Evolutionary conservation across 1,284 basidiomycete species (phyloP).

Genomic region (Cutaneotrichosporon cutaneum): DNA sequence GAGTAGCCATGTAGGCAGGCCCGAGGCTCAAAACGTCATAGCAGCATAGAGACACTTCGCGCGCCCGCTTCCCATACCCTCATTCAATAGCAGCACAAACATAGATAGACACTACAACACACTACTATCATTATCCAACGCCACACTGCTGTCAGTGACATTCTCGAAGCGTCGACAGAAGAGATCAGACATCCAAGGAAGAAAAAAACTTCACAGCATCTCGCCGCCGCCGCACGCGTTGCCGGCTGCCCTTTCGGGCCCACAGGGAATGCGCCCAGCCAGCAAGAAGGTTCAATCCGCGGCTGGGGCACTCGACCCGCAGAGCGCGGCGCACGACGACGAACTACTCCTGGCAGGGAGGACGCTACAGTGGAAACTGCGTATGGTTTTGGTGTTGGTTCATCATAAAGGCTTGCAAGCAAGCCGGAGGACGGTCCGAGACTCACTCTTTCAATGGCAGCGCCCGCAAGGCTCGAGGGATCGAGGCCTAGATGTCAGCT

Average conservation of each 20-base stretch:
- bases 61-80: background rate
- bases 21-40: background rate
- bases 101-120: background rate
- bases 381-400: conserved; percentile 54
- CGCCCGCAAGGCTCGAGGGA: background rate
- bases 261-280: conserved; percentile 37
- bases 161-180: conserved; percentile 8
- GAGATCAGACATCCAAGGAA: conserved; percentile 56
- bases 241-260: conserved; percentile 34
- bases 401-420: conserved; percentile 36
- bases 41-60: background rate
- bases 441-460: conserved; percentile 13
- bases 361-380: conserved; percentile 56
- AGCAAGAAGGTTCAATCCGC: conserved; percentile 50
- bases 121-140: background rate
- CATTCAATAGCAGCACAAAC: background rate
- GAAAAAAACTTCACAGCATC: conserved; percentile 53
- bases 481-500: conserved; percentile 20
- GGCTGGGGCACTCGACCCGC: conserved; percentile 29
- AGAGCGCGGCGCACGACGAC: conserved; percentile 32
- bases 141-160: conserved; percentile 4
- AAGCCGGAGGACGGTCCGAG: background rate
- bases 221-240: conserved; percentile 30
- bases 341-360: conserved; percentile 52
- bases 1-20: too few relatives aligned